phyloP scores from a whole-genome alignment of 108 stramenopile species.

The Cyclotella atomus region DNA sequence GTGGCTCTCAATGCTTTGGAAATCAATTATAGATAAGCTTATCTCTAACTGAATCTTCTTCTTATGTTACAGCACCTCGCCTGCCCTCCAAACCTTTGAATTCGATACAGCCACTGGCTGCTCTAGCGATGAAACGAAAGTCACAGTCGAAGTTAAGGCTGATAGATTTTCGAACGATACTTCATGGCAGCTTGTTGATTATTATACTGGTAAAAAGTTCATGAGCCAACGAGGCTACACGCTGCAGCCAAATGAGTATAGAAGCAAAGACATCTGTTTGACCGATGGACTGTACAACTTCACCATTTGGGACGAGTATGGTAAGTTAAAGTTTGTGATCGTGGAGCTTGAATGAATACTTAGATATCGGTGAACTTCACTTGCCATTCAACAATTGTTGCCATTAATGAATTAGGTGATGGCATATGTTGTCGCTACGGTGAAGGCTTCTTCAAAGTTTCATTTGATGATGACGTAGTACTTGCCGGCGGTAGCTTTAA shows the following conservation, averaged over 20 bases:
- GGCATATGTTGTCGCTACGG: slow-evolving; percentile 45
- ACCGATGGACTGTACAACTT: slow-evolving; percentile 41
- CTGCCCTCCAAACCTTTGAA: slow-evolving; percentile 8
- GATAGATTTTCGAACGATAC: slow-evolving; percentile 40
- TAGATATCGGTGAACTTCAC: too few species aligned
- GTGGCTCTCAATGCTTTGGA: too few species aligned
- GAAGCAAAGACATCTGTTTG: slow-evolving; percentile 28
- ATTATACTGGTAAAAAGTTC: slow-evolving; percentile 21
- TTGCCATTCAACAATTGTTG: too few species aligned
- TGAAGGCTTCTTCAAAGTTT: slow-evolving; percentile 22
- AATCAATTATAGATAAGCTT: too few species aligned
- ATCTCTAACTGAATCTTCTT: too few species aligned
- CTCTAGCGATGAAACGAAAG: slow-evolving; percentile 30
- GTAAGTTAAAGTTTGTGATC: too few species aligned
- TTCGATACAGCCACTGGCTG: slow-evolving; percentile 32
- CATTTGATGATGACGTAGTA: slow-evolving; percentile 17
- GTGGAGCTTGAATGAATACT: not conserved
- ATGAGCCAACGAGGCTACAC: slow-evolving; percentile 17
- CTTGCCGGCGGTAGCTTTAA: slow-evolving; percentile 30
- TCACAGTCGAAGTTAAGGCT: slow-evolving; percentile 33
- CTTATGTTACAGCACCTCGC: too few species aligned
- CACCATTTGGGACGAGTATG: slow-evolving; percentile 37
- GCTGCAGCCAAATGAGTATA: slow-evolving; percentile 13
- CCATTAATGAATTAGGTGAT: slow-evolving; percentile 1
- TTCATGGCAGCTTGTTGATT: slow-evolving; percentile 24